phyloP scores from a whole-genome alignment of 2,329 filamentous ascomycete genomes.

The Acrocalymma vagum region DNA sequence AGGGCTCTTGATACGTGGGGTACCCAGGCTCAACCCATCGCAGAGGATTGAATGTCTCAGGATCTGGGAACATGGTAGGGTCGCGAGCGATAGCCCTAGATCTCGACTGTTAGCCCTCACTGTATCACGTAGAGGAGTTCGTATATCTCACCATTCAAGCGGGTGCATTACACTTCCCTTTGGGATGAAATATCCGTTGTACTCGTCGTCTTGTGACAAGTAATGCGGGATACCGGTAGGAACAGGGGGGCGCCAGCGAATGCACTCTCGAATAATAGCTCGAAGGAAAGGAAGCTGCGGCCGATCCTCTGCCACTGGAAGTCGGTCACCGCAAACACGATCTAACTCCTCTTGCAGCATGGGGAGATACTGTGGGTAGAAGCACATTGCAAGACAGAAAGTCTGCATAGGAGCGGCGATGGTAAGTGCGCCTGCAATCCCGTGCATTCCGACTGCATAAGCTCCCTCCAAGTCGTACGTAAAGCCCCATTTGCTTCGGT shows the following conservation, averaged over 20 bases:
- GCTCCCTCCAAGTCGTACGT: conserved; percentile 54
- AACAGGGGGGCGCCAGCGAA: conserved; percentile 56
- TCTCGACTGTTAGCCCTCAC: conserved; percentile 14
- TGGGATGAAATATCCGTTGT: conserved; percentile 65
- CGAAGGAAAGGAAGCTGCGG: conserved; percentile 50
- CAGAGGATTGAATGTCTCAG: conserved; percentile 70
- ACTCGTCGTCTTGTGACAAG: conserved; percentile 63
- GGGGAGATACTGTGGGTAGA: conserved; percentile 53
- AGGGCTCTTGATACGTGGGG: conserved; percentile 62
- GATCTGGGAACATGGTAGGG: conserved; percentile 65
- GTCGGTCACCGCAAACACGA: conserved; percentile 48
- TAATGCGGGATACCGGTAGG: conserved; percentile 62
- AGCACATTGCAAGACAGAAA: conserved; percentile 56
- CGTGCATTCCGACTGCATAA: conserved; percentile 58
- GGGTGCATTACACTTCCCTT: conserved; percentile 59
- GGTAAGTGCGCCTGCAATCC: conserved; percentile 56
- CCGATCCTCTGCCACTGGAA: conserved; percentile 46
- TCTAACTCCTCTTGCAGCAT: conserved; percentile 52
- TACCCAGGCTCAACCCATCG: conserved; percentile 67
- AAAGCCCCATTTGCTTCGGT: conserved; percentile 50
- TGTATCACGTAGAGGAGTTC: neutral
- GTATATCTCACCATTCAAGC: conserved; percentile 50
- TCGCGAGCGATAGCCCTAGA: conserved; percentile 62
- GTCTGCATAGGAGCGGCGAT: conserved; percentile 58
- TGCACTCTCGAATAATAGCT: conserved; percentile 48